phyloP scores from a whole-genome alignment of 805 yeast genomes.

The Saccharomycopsis guyanensis region DNA sequence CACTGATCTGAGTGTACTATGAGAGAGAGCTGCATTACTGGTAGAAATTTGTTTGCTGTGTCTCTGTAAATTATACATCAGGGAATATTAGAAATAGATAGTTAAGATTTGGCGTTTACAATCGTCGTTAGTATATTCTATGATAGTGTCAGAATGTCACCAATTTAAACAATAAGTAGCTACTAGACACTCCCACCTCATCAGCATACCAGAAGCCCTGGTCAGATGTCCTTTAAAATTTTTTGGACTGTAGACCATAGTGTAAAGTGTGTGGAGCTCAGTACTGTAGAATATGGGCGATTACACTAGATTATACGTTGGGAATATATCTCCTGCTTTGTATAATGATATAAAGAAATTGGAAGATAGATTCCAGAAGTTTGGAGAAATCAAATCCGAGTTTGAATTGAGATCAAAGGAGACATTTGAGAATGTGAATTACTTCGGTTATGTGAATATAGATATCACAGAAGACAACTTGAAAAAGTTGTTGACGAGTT shows the following conservation, averaged over 20 bases:
- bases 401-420: constrained; percentile 52
- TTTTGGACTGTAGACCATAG: background rate
- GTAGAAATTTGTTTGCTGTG: too few species aligned
- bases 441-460: constrained; percentile 64
- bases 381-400: constrained; percentile 45
- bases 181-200: too few species aligned
- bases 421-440: constrained; percentile 33
- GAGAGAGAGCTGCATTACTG: too few species aligned
- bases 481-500: constrained; percentile 42
- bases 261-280: background rate
- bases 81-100: too few species aligned
- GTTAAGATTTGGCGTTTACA: too few species aligned
- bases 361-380: constrained; percentile 48
- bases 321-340: constrained; percentile 52
- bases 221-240: too few species aligned
- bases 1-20: background rate
- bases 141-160: too few species aligned
- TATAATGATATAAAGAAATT: constrained; percentile 40
- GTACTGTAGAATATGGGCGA: background rate
- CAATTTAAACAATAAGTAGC: too few species aligned
- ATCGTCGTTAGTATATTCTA: too few species aligned
- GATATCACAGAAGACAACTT: constrained; percentile 39
- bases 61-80: too few species aligned
- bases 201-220: too few species aligned
- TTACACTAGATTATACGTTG: constrained; percentile 47